Percentiles rank a stretch among this genome's conserved stretches.
These are phyloP conservation scores for Yamadazyma dushanensis DNA, from an alignment of 1,139 yeast genomes.

Conservation along the genomic window DNA sequence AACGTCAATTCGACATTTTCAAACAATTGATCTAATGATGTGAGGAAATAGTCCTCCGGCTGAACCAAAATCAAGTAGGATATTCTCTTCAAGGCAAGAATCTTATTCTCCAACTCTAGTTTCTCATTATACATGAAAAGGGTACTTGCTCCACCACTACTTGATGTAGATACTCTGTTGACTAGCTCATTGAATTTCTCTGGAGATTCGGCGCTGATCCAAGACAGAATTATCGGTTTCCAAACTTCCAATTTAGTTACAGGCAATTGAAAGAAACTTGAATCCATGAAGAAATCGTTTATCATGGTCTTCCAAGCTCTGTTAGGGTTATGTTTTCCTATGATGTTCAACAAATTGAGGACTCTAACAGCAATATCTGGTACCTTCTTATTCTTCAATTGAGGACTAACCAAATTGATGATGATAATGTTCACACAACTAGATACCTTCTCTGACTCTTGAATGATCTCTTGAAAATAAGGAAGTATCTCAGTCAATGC, in stretches of 20 bases:
- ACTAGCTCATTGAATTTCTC: slow-evolving; percentile 61
- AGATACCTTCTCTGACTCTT: slow-evolving; percentile 54
- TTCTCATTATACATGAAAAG: slow-evolving; percentile 75
- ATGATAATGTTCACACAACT: slow-evolving; percentile 45
- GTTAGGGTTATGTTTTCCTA: slow-evolving; percentile 37
- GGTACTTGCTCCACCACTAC: slow-evolving; percentile 51
- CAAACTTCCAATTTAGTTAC: slow-evolving; percentile 37
- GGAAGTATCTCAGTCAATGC: slow-evolving; percentile 39
- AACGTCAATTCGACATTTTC: slow-evolving; percentile 48
- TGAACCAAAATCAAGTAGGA: slow-evolving; percentile 62
- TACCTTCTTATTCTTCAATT: slow-evolving; percentile 39
- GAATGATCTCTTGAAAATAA: slow-evolving; percentile 40
- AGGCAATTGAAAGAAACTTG: slow-evolving; percentile 41
- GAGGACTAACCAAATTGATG: slow-evolving; percentile 44
- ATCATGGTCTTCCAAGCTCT: slow-evolving; percentile 55
- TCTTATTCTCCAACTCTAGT: slow-evolving; percentile 56
- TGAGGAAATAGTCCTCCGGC: slow-evolving; percentile 56
- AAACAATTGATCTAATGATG: slow-evolving; percentile 49
- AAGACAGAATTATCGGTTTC: slow-evolving; percentile 50
- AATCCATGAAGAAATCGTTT: slow-evolving; percentile 53
- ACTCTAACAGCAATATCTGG: slow-evolving; percentile 32
- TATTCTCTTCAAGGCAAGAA: slow-evolving; percentile 54
- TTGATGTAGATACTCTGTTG: slow-evolving; percentile 47
- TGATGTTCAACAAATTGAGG: slow-evolving; percentile 35
- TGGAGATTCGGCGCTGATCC: slow-evolving; percentile 56